phyloP scores from a whole-genome alignment of 495 filamentous ascomycete genomes.

The Penicillium desertorum region DNA sequence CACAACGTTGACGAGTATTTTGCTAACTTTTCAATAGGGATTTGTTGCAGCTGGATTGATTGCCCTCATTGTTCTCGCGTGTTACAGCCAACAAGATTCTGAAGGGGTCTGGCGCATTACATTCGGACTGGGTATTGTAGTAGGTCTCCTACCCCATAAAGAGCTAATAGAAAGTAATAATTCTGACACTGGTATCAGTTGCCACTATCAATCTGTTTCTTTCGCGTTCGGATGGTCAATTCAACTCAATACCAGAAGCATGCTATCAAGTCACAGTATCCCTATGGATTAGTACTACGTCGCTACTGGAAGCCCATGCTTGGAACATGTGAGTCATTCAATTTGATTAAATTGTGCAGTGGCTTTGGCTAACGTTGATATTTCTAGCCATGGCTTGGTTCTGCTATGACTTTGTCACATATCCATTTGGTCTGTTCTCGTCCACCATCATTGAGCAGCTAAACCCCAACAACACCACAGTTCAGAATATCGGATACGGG shows the following conservation, averaged over 20 bases:
- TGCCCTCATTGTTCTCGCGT: conserved; percentile 34
- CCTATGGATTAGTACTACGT: conserved; percentile 35
- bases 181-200: conserved; percentile 16
- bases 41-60: conserved; percentile 34
- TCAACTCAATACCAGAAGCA: conserved; percentile 39
- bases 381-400: conserved; percentile 37
- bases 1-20: too few relatives aligned
- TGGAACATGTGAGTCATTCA: conserved; percentile 34
- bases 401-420: conserved; percentile 45
- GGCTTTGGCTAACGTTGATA: neutral
- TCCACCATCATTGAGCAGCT: conserved; percentile 39
- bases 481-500: conserved; percentile 46
- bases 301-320: conserved; percentile 44
- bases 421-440: conserved; percentile 42
- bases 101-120: conserved; percentile 39
- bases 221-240: conserved; percentile 41
- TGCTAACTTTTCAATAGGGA: conserved; percentile 19
- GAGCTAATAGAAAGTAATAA: neutral
- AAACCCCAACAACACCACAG: conserved; percentile 39
- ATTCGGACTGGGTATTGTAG: conserved; percentile 38
- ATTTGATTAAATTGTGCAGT: neutral
- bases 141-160: conserved; percentile 13
- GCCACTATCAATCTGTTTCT: conserved; percentile 37
- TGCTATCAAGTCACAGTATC: conserved; percentile 36
- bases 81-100: conserved; percentile 24